A percentile compares a stretch with the other conserved stretches of the same genome.
phyloP scores from a whole-genome alignment of 164 flowering plant species.

The Magnolia officinalis region DNA sequence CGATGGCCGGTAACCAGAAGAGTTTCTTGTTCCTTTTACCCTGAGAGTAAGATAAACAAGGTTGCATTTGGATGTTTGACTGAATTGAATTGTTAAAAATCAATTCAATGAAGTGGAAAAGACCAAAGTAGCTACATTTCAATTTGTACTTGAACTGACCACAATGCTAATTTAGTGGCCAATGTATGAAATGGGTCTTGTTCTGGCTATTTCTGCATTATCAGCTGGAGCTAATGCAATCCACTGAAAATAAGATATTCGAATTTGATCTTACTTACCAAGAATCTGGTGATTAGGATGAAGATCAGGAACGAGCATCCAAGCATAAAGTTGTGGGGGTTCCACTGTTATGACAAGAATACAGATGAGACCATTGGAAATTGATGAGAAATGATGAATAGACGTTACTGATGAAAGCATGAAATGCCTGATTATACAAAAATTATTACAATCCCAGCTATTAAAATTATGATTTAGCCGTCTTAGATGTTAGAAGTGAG shows the following conservation, averaged over 20 bases:
- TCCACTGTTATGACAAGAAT: constrained; percentile 45
- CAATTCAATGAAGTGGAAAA: neutral
- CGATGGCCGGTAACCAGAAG: constrained; percentile 85
- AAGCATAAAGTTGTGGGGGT: constrained; percentile 52
- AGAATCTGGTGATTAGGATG: constrained; percentile 55
- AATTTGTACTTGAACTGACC: neutral
- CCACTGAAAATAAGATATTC: neutral
- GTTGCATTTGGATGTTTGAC: neutral
- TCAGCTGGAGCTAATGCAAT: neutral
- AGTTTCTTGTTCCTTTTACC: constrained; percentile 68
- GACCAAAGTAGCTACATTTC: neutral
- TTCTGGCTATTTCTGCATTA: neutral
- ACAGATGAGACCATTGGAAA: neutral
- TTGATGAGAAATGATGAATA: neutral
- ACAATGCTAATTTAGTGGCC: neutral
- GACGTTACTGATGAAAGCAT: neutral
- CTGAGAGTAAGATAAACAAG: constrained; percentile 20
- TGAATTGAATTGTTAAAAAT: neutral
- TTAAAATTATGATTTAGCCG: too few relatives aligned
- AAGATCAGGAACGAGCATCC: constrained; percentile 75
- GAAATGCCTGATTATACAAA: neutral
- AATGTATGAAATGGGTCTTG: neutral
- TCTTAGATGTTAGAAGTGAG: too few relatives aligned
- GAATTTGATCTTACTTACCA: constrained; percentile 39
- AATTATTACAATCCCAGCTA: too few relatives aligned